Evolutionary conservation across 2,329 filamentous ascomycete genomes (phyloP), one percentile per base, ranked within the genome.

Genomic region (Aureobasidium namibiae): DNA sequence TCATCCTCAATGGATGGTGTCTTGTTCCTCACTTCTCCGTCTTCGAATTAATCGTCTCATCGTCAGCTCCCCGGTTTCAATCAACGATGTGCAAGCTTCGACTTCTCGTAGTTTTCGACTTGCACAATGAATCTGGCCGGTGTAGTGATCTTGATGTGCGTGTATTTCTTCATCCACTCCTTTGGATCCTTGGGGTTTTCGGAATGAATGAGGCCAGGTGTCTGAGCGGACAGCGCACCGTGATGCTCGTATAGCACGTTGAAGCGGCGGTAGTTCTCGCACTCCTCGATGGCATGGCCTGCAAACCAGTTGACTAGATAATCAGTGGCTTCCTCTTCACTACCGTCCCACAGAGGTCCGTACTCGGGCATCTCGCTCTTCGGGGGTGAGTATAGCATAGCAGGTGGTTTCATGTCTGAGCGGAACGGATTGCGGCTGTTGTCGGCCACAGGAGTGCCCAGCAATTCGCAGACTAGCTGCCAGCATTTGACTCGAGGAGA

Each of bases 231-330:
- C 52, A 33, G 49, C 39, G 11, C 63, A 60, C 29, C 52, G 14
- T 62, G 26, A 9, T 59, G 57, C 23, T 67, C 64, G 54, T 71
- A 61, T 38, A 66, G 65, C 10, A 73, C 63, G 10, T 65, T 48
- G 52, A 72, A 70, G 31, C 65, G 66, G 16, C 69, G 56, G 54
- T 64, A 70, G 4, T 61, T 62, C 29, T 46, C 60, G 2, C 63
- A 63, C 11, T 70, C 61, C 23, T 60, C 24, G 4, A 65, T 42
- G 24, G 60, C 59, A 64, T 65, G 68, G 23, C 57, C 57, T 9
- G 46, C 33, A 42, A 72, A 73, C 68, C 68, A 70, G 2, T 70
- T 61, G 14, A 71, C 67, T 54, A 70, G 60, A 5, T 62, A 61
- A 31, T 69, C 68, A 1, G 67, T 68, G 3, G 69, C 66, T 29